These are phyloP conservation scores for Phytophthora sp. DNA, from an alignment of 352 stramenopile species.

Conservation along the genomic window DNA sequence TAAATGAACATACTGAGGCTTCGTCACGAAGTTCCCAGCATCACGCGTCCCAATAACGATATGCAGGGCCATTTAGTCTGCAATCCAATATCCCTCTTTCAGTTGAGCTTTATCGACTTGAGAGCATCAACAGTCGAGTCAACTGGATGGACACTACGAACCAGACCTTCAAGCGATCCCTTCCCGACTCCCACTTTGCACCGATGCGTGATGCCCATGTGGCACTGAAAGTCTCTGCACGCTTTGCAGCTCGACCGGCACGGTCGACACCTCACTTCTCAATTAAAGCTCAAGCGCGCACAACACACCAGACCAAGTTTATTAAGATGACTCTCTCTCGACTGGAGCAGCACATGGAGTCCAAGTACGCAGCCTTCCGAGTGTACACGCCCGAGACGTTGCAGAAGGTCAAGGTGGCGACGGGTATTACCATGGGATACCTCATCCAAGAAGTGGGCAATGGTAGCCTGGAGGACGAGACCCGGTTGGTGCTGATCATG, in stretches of 20 bases:
- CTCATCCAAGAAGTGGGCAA: conserved; percentile 40
- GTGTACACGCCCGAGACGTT: conserved; percentile 37
- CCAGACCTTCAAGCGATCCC: no score
- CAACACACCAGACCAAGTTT: neutral
- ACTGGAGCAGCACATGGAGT: conserved; percentile 50
- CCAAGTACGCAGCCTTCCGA: conserved; percentile 37
- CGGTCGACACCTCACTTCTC: conserved; percentile 11
- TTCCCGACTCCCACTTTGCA: conserved; percentile 8
- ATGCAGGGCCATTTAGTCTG: no score
- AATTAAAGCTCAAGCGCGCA: conserved; percentile 1
- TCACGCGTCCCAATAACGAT: no score
- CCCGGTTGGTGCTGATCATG: conserved; percentile 50
- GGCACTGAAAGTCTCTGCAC: neutral
- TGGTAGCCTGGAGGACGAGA: conserved; percentile 26
- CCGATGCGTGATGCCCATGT: conserved; percentile 7
- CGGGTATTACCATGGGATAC: conserved; percentile 56
- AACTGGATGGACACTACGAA: no score
- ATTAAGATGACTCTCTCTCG: conserved; percentile 32
- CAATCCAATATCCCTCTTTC: no score
- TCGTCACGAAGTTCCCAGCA: no score
- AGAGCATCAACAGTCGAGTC: no score
- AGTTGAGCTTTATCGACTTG: no score
- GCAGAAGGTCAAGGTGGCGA: conserved; percentile 42
- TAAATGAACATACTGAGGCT: no score
- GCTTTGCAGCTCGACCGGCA: neutral